phyloP scores from a whole-genome alignment of 2,329 filamentous ascomycete species.

The Diaporthe citriasiana region DNA sequence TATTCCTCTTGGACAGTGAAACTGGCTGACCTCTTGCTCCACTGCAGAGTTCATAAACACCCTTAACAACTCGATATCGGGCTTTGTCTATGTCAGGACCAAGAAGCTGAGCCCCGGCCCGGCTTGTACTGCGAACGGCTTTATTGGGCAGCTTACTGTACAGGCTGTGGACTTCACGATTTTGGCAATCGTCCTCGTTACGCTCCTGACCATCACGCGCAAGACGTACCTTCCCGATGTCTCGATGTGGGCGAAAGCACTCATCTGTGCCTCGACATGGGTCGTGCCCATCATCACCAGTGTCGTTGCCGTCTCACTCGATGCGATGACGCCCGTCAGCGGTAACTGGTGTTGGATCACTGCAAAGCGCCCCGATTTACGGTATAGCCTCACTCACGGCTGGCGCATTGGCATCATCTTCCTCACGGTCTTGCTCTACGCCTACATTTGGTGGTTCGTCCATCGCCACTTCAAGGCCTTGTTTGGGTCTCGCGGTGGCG shows the following conservation, averaged over 20 bases:
- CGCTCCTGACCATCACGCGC: conserved; percentile 44
- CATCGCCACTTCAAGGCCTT: conserved; percentile 36
- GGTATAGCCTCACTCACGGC: conserved; percentile 60
- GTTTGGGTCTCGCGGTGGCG: conserved; percentile 16
- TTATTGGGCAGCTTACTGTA: conserved; percentile 60
- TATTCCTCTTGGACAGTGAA: neutral
- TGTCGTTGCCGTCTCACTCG: conserved; percentile 48
- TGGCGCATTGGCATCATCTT: conserved; percentile 61
- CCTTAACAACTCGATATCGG: conserved; percentile 58
- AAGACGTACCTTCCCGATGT: conserved; percentile 51
- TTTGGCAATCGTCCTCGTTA: conserved; percentile 58
- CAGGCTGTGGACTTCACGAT: conserved; percentile 60
- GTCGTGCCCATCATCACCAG: conserved; percentile 56
- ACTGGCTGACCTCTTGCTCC: neutral
- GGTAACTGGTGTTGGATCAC: conserved; percentile 62
- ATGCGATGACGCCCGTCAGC: conserved; percentile 53
- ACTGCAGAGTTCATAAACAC: conserved; percentile 57
- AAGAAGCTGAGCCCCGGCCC: conserved; percentile 48
- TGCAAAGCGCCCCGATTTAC: conserved; percentile 52
- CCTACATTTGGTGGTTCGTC: conserved; percentile 58
- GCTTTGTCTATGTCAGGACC: conserved; percentile 51
- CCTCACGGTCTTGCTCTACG: conserved; percentile 57
- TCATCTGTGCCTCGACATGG: conserved; percentile 57
- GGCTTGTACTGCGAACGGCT: conserved; percentile 59
- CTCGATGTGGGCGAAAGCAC: conserved; percentile 48